A percentile compares a stretch with the other conserved stretches of the same genome.
These are phyloP conservation scores for Naganishia antarctica DNA, from an alignment of 768 basidiomycete species.

Conservation along the genomic window DNA sequence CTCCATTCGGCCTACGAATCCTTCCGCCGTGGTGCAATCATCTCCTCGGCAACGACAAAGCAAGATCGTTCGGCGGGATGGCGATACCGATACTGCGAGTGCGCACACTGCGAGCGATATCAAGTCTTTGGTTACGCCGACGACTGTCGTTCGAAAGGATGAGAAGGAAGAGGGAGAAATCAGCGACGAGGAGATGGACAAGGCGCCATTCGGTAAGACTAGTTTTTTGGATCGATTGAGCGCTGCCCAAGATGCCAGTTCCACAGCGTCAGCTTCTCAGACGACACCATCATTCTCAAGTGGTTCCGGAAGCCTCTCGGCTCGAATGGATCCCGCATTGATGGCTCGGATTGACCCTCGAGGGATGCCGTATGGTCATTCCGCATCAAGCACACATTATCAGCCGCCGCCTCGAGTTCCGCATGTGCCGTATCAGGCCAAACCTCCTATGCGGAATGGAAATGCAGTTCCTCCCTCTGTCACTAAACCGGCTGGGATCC, in stretches of 20 bases:
- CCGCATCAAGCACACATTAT: background rate
- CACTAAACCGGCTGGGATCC: too few species aligned
- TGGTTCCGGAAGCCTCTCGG: background rate
- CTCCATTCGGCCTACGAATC: background rate
- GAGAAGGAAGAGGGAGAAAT: slow-evolving; percentile 18
- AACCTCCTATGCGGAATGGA: background rate
- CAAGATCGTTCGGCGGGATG: slow-evolving; percentile 9
- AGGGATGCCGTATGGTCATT: background rate
- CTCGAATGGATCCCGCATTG: slow-evolving; percentile 14
- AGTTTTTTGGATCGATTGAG: slow-evolving; percentile 7
- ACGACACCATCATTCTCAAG: background rate
- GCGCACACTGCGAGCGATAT: background rate
- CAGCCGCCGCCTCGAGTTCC: background rate
- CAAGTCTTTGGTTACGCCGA: too few species aligned
- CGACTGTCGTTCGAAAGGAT: background rate
- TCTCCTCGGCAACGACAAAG: background rate
- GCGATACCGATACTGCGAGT: background rate
- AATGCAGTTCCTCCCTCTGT: background rate
- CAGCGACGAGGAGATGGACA: slow-evolving; percentile 16
- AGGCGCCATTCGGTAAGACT: background rate
- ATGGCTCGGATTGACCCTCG: slow-evolving; percentile 13
- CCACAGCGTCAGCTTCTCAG: background rate
- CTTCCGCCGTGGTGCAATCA: too few species aligned
- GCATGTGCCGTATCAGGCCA: background rate
- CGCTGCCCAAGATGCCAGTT: background rate